These are phyloP conservation scores for Penicillium sp. DNA, from an alignment of 2,329 filamentous ascomycete genomes.

Conservation along the genomic window DNA sequence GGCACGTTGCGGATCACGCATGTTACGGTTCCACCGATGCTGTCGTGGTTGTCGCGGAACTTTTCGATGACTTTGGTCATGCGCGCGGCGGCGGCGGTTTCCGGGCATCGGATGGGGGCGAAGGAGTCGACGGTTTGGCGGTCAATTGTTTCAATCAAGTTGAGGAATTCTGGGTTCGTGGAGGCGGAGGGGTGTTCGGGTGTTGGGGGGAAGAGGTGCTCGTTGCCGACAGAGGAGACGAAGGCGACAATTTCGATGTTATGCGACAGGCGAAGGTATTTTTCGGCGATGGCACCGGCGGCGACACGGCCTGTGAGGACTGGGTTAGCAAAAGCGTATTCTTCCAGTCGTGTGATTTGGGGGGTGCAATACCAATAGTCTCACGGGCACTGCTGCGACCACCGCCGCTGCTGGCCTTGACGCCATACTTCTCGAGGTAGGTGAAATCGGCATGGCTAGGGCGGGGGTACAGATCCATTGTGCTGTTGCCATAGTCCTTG, in stretches of 20 bases:
- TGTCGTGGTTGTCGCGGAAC: slow-evolving; percentile 76
- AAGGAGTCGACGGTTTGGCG: slow-evolving; percentile 76
- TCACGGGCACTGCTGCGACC: slow-evolving; percentile 90
- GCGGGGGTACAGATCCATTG: slow-evolving; percentile 87
- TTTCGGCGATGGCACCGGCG: slow-evolving; percentile 88
- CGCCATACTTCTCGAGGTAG: slow-evolving; percentile 94
- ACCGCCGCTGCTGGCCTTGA: slow-evolving; percentile 86
- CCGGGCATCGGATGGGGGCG: slow-evolving; percentile 84
- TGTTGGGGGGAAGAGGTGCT: slow-evolving; percentile 73
- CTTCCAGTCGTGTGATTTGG: not conserved
- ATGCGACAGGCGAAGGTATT: slow-evolving; percentile 78
- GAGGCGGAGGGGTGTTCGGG: slow-evolving; percentile 65
- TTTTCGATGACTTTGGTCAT: slow-evolving; percentile 80
- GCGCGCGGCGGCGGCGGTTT: slow-evolving; percentile 59
- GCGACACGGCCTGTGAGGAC: slow-evolving; percentile 67
- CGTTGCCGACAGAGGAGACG: slow-evolving; percentile 77
- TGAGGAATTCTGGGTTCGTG: slow-evolving; percentile 75
- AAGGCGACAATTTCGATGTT: slow-evolving; percentile 90
- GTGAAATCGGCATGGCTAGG: slow-evolving; percentile 96
- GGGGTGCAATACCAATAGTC: slow-evolving; percentile 68
- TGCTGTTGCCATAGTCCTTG: slow-evolving; percentile 83
- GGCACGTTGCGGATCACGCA: slow-evolving; percentile 88
- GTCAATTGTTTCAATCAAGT: slow-evolving; percentile 69
- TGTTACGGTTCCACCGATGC: slow-evolving; percentile 91
- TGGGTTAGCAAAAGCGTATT: not conserved